Evolutionary conservation across 306 rosid species (phyloP).

Genomic region (Sicyos edulis): DNA sequence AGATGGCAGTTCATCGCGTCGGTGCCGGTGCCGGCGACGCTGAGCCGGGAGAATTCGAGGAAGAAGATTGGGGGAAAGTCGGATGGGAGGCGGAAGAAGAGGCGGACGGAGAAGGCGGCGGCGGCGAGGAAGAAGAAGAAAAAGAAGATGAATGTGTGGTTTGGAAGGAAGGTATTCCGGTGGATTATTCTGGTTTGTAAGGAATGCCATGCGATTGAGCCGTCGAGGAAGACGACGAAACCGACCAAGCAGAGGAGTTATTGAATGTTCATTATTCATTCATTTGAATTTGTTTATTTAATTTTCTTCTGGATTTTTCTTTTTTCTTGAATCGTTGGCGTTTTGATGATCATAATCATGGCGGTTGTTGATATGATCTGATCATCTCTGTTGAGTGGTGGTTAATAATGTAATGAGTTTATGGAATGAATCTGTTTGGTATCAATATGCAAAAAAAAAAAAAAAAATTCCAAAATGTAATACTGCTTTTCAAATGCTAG

Average conservation of each 20-base stretch:
- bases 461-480: too few species aligned
- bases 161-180: slow-evolving; percentile 48
- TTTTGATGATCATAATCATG: not conserved
- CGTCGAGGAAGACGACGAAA: slow-evolving; percentile 17
- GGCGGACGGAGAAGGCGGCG: slow-evolving; percentile 1
- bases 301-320: not conserved
- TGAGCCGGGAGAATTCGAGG: slow-evolving; percentile 47
- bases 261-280: not conserved
- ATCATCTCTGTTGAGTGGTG: not conserved
- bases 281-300: not conserved
- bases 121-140: slow-evolving; percentile 19
- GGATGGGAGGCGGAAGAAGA: slow-evolving; percentile 20
- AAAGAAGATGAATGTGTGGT: slow-evolving; percentile 7
- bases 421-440: too few species aligned
- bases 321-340: not conserved
- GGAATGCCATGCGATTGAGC: slow-evolving; percentile 26
- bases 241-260: not conserved
- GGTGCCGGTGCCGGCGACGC: slow-evolving; percentile 27
- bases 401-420: not conserved
- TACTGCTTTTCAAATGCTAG: too few species aligned
- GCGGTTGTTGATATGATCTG: slow-evolving; percentile 12
- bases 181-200: slow-evolving; percentile 37
- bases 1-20: slow-evolving; percentile 83
- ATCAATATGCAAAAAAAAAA: too few species aligned
- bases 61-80: slow-evolving; percentile 26